Conservation (phyloP, 129 eudicot species). For the carrot (Daucus carota) region DNA sequence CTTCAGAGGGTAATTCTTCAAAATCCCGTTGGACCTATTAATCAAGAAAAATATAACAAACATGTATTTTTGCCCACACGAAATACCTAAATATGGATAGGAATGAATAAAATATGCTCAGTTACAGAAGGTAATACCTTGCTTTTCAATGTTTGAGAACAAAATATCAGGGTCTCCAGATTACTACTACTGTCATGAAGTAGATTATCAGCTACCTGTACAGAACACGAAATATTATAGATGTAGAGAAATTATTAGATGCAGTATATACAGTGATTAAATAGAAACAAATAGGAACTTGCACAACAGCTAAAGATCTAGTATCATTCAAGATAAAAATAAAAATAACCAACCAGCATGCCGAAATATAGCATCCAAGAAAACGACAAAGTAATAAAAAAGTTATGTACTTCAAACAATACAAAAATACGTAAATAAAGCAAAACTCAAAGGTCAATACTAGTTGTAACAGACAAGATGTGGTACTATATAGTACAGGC, state of each 20-base stretch:
- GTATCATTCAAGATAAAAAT: neutral
- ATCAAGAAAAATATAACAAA: neutral
- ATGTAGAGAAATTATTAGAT: neutral
- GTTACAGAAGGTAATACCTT: constrained; percentile 47
- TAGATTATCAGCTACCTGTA: constrained; percentile 91
- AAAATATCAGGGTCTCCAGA: constrained; percentile 75
- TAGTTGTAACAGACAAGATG: neutral
- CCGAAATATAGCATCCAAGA: neutral
- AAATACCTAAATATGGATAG: neutral
- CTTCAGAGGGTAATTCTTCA: constrained; percentile 98
- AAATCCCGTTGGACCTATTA: constrained; percentile 92
- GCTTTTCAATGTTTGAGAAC: constrained; percentile 97
- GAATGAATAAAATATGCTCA: constrained; percentile 5
- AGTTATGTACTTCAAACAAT: neutral
- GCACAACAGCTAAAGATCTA: neutral
- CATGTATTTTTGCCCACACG: constrained; percentile 8
- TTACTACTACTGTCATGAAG: constrained; percentile 92
- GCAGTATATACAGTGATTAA: neutral
- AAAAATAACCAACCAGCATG: neutral
- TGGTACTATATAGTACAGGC: neutral
- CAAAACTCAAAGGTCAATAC: neutral
- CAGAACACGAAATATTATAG: neutral
- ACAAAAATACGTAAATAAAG: neutral
- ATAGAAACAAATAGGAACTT: neutral
- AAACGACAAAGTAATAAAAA: neutral